Evolutionary conservation across 2,329 filamentous ascomycete species (phyloP).

Genomic region (Trichocomaceae sp.): DNA sequence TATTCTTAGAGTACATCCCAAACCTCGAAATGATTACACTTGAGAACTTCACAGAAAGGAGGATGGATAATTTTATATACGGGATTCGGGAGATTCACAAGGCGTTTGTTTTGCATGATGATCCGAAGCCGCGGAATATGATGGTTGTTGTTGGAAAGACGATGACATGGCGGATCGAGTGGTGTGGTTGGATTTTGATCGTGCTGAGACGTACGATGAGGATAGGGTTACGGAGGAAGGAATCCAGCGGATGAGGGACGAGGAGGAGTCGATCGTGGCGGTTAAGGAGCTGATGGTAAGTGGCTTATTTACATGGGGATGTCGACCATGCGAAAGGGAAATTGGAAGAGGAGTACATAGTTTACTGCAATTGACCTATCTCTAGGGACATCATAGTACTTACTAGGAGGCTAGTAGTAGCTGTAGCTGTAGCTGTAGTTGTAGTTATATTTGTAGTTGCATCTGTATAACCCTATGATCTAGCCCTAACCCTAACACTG

Average conservation of each 20-base stretch:
- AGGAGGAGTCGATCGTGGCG: neutral
- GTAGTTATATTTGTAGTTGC: too few species aligned
- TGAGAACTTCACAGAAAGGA: conserved; percentile 12
- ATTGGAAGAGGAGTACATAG: too few species aligned
- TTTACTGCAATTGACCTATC: too few species aligned
- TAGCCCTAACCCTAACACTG: too few species aligned
- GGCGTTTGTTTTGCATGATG: conserved; percentile 12
- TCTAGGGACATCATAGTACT: too few species aligned
- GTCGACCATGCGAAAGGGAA: too few species aligned
- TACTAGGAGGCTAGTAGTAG: too few species aligned
- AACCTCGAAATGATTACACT: conserved; percentile 10
- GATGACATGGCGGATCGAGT: conserved; percentile 14
- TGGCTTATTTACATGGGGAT: neutral
- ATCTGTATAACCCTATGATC: too few species aligned
- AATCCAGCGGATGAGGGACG: neutral
- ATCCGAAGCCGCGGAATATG: conserved; percentile 15
- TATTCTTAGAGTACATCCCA: conserved; percentile 18
- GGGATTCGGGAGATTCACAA: conserved; percentile 15
- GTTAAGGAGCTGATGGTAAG: neutral
- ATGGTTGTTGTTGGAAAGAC: conserved; percentile 15
- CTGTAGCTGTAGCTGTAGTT: too few species aligned
- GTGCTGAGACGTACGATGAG: neutral
- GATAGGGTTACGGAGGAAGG: conserved; percentile 26
- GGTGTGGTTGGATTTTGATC: conserved; percentile 14
- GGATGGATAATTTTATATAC: conserved; percentile 10